Base-by-base conservation (phyloP, 2,329 filamentous ascomycete genomes). In the Ophiosphaerella narmari region DNA sequence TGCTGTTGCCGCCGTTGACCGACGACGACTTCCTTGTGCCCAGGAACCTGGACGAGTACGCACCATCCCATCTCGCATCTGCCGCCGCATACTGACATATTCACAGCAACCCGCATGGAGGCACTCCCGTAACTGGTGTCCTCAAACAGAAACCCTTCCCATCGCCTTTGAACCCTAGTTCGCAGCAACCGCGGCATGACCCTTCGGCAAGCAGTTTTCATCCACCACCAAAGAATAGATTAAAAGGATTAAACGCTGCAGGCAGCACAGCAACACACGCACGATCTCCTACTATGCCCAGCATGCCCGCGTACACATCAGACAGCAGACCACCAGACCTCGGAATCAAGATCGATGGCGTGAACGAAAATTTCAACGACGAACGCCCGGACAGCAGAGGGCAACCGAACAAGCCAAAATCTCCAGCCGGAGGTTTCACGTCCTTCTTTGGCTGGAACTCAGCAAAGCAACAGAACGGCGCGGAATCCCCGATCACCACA, bases 401-500 rank as follows among this genome's bases (percentile, higher is more conserved):
- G 44, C 62, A 64, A 24, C 58, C 59, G 24, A 70, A 65, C 43
- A 72, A 74, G 52, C 73, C 76, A 13, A 78, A 76, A 54, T 77
- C 77, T 16, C 77, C 76, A 5, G 72, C 62, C 14, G 78, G 77
- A 48, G 85, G 83, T 49, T 80, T 88, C 62, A 82, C 82, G 38
- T 85, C 82, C 12, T 86, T 88, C 71, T 89, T 89, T 62, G 83
- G 84, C 52, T 87, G 86, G 83, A 86, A 84, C 55, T 80, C 78
- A 18, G 73, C 77, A 24, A 75, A 78, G 39, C 80, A 80, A 3
- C 80, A 82, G 49, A 68, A 65, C 48, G 79, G 80, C 13, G 77
- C 77, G 12, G 84, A 84, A 46, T 84, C 82, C 8, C 82, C 83
- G 13, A 82, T 81, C 39, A 86, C 84, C 18, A 82, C 84, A 38